These are phyloP conservation scores for Lojkania enalia DNA, from an alignment of 2,329 filamentous ascomycete genomes.

Conservation along the genomic window DNA sequence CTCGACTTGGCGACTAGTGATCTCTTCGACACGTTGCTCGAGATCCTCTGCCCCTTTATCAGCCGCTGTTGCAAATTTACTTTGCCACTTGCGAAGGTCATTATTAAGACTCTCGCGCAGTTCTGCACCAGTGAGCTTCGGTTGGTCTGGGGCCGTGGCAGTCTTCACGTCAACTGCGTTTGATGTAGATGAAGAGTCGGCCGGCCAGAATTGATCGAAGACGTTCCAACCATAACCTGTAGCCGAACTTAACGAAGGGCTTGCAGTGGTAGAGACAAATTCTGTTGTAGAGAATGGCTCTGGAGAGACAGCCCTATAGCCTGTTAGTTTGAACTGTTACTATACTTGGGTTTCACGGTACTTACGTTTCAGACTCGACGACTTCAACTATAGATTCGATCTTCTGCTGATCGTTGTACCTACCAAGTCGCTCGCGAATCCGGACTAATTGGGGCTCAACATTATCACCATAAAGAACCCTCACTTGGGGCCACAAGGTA, in stretches of 20 bases:
- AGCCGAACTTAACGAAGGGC: constrained; percentile 29
- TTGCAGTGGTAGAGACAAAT: constrained; percentile 19
- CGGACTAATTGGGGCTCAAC: constrained; percentile 93
- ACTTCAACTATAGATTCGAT: constrained; percentile 62
- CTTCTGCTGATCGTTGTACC: constrained; percentile 69
- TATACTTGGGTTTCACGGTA: not conserved
- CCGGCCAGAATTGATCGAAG: constrained; percentile 34
- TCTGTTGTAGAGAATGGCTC: constrained; percentile 21
- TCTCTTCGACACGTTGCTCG: constrained; percentile 65
- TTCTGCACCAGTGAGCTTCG: constrained; percentile 42
- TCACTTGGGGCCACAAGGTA: constrained; percentile 78
- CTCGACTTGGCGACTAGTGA: constrained; percentile 71
- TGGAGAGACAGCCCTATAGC: no score
- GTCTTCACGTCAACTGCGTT: constrained; percentile 22
- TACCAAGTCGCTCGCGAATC: constrained; percentile 85
- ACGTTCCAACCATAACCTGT: constrained; percentile 33
- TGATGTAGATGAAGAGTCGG: constrained; percentile 26
- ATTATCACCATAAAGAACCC: constrained; percentile 82
- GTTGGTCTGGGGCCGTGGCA: constrained; percentile 20
- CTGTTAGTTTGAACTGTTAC: constrained; percentile 13
- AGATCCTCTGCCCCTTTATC: constrained; percentile 79
- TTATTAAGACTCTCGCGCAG: constrained; percentile 66
- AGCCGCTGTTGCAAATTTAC: constrained; percentile 81
- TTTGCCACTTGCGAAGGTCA: constrained; percentile 84
- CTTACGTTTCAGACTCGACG: constrained; percentile 47